Percentiles rank a stretch among this genome's conserved stretches.
These are phyloP conservation scores for Saccharomycopsis schoenii DNA, from an alignment of 805 yeast genomes.

Conservation along the genomic window DNA sequence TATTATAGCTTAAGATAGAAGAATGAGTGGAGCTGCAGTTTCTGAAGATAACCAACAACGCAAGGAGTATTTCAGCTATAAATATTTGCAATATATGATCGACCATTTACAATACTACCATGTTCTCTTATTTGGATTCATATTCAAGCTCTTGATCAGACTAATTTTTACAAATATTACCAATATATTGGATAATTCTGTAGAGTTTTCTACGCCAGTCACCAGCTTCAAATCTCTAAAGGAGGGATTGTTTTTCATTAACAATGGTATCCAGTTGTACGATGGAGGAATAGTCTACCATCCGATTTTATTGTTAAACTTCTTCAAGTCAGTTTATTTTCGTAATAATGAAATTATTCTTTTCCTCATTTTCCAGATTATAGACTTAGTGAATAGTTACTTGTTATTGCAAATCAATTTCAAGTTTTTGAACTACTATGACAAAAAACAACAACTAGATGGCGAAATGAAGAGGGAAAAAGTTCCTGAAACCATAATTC, in stretches of 20 bases:
- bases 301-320: conserved; percentile 59
- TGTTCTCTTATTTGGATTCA: conserved; percentile 2
- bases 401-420: conserved; percentile 41
- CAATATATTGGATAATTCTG: conserved; percentile 35
- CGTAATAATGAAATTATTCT: conserved; percentile 10
- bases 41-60: background rate
- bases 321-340: conserved; percentile 26
- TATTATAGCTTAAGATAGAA: too few relatives aligned
- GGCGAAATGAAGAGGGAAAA: background rate
- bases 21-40: background rate
- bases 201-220: conserved; percentile 63
- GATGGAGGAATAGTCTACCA: conserved; percentile 84
- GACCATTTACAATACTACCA: conserved; percentile 1
- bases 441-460: conserved; percentile 7
- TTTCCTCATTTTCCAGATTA: conserved; percentile 36
- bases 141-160: conserved; percentile 2
- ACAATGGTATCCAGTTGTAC: conserved; percentile 53
- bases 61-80: background rate
- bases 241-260: conserved; percentile 58
- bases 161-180: conserved; percentile 24
- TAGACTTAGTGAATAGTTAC: conserved; percentile 51
- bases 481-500: background rate
- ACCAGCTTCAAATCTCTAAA: conserved; percentile 53
- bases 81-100: background rate
- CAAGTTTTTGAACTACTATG: conserved; percentile 22